Evolutionary conservation across 768 basidiomycete genomes (phyloP).

Genomic region (Gyrodon lividus): DNA sequence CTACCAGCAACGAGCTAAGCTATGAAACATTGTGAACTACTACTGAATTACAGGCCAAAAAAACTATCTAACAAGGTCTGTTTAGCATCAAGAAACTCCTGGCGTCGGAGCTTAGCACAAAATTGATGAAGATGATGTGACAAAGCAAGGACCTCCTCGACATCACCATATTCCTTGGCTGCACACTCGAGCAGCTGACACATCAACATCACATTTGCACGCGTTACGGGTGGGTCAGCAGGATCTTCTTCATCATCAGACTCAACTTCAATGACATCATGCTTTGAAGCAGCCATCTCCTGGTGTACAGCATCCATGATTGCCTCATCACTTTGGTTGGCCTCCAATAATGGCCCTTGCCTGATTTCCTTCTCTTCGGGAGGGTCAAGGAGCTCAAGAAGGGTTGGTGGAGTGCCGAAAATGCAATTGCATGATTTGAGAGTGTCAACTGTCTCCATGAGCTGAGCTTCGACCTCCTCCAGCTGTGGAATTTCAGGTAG

Average conservation of each 20-base stretch:
- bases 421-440: too few species aligned
- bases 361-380: conserved; percentile 3
- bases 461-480: too few species aligned
- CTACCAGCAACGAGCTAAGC: background rate
- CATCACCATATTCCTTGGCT: background rate
- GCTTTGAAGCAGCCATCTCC: background rate
- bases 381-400: too few species aligned
- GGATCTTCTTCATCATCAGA: background rate
- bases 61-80: background rate
- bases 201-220: background rate
- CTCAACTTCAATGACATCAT: conserved; percentile 2
- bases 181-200: background rate
- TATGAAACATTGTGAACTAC: background rate
- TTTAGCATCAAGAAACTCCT: too few species aligned
- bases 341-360: background rate
- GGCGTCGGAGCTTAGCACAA: too few species aligned
- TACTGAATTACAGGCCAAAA: background rate
- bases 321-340: background rate
- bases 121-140: too few species aligned
- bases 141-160: too few species aligned
- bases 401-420: too few species aligned
- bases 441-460: too few species aligned
- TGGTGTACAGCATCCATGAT: conserved; percentile 1
- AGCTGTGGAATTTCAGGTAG: too few species aligned
- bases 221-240: background rate